Evolutionary conservation across 441 rosid species (phyloP).

Genomic region (Bruguiera hainesii): DNA sequence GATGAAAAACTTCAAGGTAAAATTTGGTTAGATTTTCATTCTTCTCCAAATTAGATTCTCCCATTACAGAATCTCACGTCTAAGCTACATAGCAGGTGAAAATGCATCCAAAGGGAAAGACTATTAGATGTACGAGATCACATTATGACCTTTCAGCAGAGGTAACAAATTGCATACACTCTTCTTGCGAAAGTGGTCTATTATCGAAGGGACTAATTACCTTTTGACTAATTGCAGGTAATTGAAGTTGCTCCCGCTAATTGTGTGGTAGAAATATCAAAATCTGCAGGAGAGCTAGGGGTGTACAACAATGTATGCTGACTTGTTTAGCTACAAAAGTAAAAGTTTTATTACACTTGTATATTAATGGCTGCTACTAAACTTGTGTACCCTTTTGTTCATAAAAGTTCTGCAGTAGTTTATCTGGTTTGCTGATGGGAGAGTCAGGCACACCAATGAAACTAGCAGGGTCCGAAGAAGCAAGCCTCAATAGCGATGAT

Average conservation of each 20-base stretch:
- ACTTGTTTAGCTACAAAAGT: background rate
- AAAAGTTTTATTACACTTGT: background rate
- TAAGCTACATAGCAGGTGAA: slow-evolving; percentile 47
- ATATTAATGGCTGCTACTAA: slow-evolving; percentile 12
- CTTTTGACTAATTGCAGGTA: slow-evolving; percentile 37
- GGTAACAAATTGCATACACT: slow-evolving; percentile 32
- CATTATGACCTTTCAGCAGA: slow-evolving; percentile 74
- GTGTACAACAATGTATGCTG: slow-evolving; percentile 65
- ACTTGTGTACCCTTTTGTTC: slow-evolving; percentile 10
- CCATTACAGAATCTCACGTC: slow-evolving; percentile 4
- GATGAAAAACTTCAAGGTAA: slow-evolving; percentile 62
- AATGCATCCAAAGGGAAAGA: slow-evolving; percentile 60
- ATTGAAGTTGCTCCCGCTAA: slow-evolving; percentile 74
- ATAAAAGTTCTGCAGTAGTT: slow-evolving; percentile 79
- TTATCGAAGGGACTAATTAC: slow-evolving; percentile 7
- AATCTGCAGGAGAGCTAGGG: slow-evolving; percentile 66
- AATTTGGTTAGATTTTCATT: slow-evolving; percentile 8
- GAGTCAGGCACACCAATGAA: slow-evolving; percentile 36
- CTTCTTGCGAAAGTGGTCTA: slow-evolving; percentile 5
- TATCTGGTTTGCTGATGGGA: slow-evolving; percentile 58
- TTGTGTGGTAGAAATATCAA: slow-evolving; percentile 86
- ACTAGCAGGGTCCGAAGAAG: slow-evolving; percentile 21
- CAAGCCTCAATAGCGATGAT: slow-evolving; percentile 13
- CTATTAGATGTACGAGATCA: slow-evolving; percentile 56
- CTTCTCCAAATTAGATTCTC: background rate